A percentile compares a stretch with the other conserved stretches of the same genome.
These are phyloP conservation scores for Dryas drummondii DNA, from an alignment of 306 rosid genomes.

Conservation along the genomic window DNA sequence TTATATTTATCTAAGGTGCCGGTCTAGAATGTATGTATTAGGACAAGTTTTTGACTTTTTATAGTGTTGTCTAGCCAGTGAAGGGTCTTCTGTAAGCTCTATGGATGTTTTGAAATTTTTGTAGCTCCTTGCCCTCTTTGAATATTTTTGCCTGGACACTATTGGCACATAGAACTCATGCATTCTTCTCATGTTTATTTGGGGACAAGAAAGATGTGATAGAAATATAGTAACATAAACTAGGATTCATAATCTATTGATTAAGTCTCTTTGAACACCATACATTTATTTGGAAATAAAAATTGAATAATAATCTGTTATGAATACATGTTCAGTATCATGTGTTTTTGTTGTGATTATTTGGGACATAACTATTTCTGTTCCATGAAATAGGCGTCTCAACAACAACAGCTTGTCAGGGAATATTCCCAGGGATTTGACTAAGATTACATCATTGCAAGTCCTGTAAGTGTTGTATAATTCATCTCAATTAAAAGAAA, in stretches of 20 bases:
- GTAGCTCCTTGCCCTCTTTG: not conserved
- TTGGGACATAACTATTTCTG: slow-evolving; percentile 33
- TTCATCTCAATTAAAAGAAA: slow-evolving; percentile 1
- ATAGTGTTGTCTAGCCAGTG: too few relatives aligned
- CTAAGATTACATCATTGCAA: slow-evolving; percentile 56
- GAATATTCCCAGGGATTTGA: slow-evolving; percentile 57
- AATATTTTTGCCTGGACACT: not conserved
- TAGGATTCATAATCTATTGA: not conserved
- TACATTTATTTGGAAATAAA: not conserved
- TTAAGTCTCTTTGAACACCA: not conserved
- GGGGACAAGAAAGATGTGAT: not conserved
- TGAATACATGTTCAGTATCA: not conserved
- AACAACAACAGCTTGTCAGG: slow-evolving; percentile 82
- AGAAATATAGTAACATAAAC: not conserved
- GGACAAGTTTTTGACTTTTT: too few relatives aligned
- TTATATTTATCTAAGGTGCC: too few relatives aligned
- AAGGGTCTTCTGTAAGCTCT: not conserved
- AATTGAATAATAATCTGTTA: not conserved
- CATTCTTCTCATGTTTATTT: not conserved
- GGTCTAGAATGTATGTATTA: too few relatives aligned
- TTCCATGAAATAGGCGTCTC: slow-evolving; percentile 76
- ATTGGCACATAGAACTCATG: not conserved
- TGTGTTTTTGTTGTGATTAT: not conserved
- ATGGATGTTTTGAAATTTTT: not conserved
- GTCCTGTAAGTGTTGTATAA: slow-evolving; percentile 76